Evolutionary conservation across 2,329 filamentous ascomycete species (phyloP), one percentile per base, ranked within the genome.

Genomic region (Clarireedia paspali): DNA sequence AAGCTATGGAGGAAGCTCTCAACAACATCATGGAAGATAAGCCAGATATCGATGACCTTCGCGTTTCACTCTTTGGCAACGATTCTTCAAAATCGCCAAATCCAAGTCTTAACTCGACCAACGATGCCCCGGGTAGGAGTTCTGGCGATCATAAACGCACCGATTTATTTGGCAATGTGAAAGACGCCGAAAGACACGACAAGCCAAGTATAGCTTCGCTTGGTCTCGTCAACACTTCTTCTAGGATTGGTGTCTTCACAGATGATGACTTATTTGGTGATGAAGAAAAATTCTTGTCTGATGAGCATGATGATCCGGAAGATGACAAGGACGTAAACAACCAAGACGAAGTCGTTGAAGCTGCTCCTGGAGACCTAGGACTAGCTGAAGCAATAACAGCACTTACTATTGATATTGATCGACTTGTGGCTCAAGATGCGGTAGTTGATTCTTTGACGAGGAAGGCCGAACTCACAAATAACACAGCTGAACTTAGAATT

Each of bases 391-490:
- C 95, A 9, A 96, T 99, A 62, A 85, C 89, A 45, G 85, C 82
- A 2, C 78, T 99, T n/a, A 90, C 87, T 0, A 84, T 86, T 50
- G 91, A 97, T 61, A 96, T 99, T 60, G 91, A 96, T 65, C 89
- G 91, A 62, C 78, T 99, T 17, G 80, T 82, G 9, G 84, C 91
- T 3, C 94, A 99, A 71, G 90, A 96, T 64, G 87, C 88, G 1
- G 89, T 99, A 17, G 84, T 99, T 17, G 89, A 96, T 64, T 95
- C 92, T 1, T 74, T 99, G 57, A 94, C 89, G 2, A 84, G 88
- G 56, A 99, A 99, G 72, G 94, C 95, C 0, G 94, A 99, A 70
- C 75, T 99, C 52, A 99, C 94, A 1, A 99, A 99, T 70, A 99
- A 99, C 68, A 91, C 87, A 14, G 90, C 92, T 1, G 94, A 99